Base-by-base conservation (phyloP, 257 asterid species). In the Ophiorrhiza pumila region DNA sequence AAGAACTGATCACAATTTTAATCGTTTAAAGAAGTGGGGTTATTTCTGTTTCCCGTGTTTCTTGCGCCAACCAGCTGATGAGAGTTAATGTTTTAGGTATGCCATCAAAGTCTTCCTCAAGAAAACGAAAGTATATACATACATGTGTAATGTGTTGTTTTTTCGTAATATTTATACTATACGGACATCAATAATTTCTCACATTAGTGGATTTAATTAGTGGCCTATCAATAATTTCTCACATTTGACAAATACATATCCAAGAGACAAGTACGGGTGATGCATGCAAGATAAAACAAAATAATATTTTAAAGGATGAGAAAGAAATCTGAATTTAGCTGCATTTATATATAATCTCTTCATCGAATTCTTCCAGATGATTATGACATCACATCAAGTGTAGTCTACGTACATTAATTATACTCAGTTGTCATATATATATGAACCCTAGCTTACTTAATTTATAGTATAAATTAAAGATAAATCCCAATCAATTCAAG, bases 321-420 rank as follows among this genome's bases (percentile, higher is more conserved):
- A 53, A 53, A 29, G n/a, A 6, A 7, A 53, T 23, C 13, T 53
- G 59, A 29, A 23, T n/a, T 53, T 53, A n/a, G 22, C 59, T 53
- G 59, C 4, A 53, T 53, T 22, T 7, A 10, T 53, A 7, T 25
- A 27, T 11, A 56, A 56, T 27, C 35, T 25, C 61, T 25, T 2
- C 25, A 12, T 7, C 23, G 2, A 49, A 5, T 3, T 22, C 60
- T 58, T 58, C 10, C 4, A 58, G 41, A 58, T 58, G 29, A 58
- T 58, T n/a, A n/a, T n/a, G n/a, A 14, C 70, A 64, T 41, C 52
- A 64, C 52, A 42, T 42, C 70, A 65, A 65, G 37, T n/a, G 9
- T 12, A 65, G 37, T 50, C 62, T 12, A 50, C 46, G 12, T n/a
- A n/a, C n/a, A n/a, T 35, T 68, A 3, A 68, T 68, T 18, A 12